A percentile compares a stretch with the other conserved stretches of the same genome.
Evolutionary conservation across 495 filamentous ascomycete species (phyloP).

Genomic region (Penicillium cosmopolitanum): DNA sequence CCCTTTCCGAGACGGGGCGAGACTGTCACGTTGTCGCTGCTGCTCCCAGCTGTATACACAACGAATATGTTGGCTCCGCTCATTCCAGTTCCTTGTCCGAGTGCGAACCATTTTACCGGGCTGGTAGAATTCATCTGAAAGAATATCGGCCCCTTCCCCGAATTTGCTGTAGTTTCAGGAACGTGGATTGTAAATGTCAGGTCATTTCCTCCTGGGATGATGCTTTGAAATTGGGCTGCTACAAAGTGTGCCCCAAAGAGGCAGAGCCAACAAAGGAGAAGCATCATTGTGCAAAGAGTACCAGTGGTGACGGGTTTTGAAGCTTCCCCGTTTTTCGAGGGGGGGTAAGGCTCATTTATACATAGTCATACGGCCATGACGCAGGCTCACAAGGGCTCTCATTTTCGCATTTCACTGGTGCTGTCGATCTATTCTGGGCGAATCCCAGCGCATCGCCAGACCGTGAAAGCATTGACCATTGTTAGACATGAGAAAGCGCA

Average conservation of each 20-base stretch:
- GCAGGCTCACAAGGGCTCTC: background rate
- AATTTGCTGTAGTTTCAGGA: conserved; percentile 30
- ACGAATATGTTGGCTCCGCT: conserved; percentile 68
- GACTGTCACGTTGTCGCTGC: conserved; percentile 59
- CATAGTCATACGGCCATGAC: background rate
- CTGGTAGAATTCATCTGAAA: conserved; percentile 66
- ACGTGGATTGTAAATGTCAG: conserved; percentile 39
- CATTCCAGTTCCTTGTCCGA: conserved; percentile 68
- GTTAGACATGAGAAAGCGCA: background rate
- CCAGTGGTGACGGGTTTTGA: background rate
- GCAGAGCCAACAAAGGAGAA: background rate
- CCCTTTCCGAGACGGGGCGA: conserved; percentile 60
- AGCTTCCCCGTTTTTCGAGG: background rate
- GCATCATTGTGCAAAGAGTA: background rate
- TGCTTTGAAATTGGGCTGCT: conserved; percentile 30
- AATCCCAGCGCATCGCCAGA: background rate
- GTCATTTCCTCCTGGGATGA: conserved; percentile 25
- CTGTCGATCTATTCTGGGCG: background rate
- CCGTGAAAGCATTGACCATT: background rate
- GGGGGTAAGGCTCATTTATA: background rate
- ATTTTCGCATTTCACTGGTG: background rate
- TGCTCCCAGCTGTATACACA: conserved; percentile 58
- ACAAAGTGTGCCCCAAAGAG: conserved; percentile 2
- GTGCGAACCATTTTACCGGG: conserved; percentile 64
- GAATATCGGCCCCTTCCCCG: conserved; percentile 51